Conservation (phyloP, 345 rosid genomes). For the Syzygium jambos region DNA sequence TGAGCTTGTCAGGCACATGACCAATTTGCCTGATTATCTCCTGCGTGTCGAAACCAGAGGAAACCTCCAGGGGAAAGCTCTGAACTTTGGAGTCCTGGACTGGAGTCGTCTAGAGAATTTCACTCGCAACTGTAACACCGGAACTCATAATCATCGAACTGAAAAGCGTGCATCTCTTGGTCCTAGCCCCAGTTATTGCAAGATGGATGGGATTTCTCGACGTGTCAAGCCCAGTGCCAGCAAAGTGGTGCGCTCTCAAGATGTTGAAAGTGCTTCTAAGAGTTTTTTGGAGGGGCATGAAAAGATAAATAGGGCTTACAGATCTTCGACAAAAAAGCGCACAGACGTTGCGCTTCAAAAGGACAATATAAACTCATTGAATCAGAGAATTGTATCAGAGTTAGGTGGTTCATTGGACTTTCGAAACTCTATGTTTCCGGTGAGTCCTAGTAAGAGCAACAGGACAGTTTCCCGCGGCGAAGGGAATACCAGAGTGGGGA, state of each 20-base stretch:
- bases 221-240: conserved; percentile 20
- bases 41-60: conserved; percentile 42
- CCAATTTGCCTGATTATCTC: conserved; percentile 67
- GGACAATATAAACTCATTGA: conserved; percentile 5
- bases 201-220: conserved; percentile 17
- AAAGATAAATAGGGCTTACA: conserved; percentile 18
- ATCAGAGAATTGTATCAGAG: not conserved
- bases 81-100: conserved; percentile 86
- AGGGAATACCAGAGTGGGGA: not conserved
- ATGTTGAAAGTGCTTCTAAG: conserved; percentile 34
- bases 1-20: conserved; percentile 79
- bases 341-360: conserved; percentile 6
- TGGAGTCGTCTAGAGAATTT: conserved; percentile 69
- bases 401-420: not conserved
- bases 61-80: conserved; percentile 46
- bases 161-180: conserved; percentile 9
- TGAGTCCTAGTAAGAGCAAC: not conserved
- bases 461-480: not conserved
- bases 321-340: conserved; percentile 9
- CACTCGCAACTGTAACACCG: conserved; percentile 31
- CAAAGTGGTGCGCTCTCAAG: conserved; percentile 22
- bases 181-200: conserved; percentile 12
- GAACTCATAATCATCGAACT: conserved; percentile 7
- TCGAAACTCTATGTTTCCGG: not conserved
- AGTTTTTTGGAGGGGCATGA: conserved; percentile 24